Percentiles rank a stretch among this genome's conserved stretches.
phyloP scores from a whole-genome alignment of 306 rosid species.

The Trifolium pratense region DNA sequence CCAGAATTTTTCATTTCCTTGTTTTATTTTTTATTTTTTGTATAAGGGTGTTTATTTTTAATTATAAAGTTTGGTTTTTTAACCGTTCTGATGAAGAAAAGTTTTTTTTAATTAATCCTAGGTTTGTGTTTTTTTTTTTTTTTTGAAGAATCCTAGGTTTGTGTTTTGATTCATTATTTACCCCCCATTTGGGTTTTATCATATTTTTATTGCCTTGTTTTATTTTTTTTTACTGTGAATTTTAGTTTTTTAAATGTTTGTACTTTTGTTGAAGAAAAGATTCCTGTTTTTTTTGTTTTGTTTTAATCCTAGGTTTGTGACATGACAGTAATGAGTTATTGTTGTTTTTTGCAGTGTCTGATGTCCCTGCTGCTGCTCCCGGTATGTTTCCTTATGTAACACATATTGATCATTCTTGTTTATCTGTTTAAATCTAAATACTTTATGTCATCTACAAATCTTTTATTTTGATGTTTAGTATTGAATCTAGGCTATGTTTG shows the following conservation, averaged over 20 bases:
- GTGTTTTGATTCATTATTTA: neutral
- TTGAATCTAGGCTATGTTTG: no score
- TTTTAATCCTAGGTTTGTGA: neutral
- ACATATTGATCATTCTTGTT: neutral
- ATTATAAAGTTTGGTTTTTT: neutral
- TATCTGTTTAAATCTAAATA: neutral
- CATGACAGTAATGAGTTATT: slow-evolving; percentile 5
- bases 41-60: neutral
- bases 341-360: slow-evolving; percentile 59
- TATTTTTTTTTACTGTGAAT: no score
- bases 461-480: neutral
- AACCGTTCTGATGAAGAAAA: no score
- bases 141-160: no score
- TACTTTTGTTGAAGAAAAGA: no score
- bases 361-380: slow-evolving; percentile 67
- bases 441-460: neutral
- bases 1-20: neutral
- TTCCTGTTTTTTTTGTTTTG: neutral
- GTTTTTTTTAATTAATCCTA: no score
- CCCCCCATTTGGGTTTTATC: no score
- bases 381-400: slow-evolving; percentile 50
- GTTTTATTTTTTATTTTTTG: neutral
- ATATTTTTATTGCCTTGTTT: no score
- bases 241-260: no score
- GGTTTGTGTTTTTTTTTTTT: no score